A percentile compares a stretch with the other conserved stretches of the same genome.
Conservation (phyloP, 805 yeast species). For the Ogataea methylovora region DNA sequence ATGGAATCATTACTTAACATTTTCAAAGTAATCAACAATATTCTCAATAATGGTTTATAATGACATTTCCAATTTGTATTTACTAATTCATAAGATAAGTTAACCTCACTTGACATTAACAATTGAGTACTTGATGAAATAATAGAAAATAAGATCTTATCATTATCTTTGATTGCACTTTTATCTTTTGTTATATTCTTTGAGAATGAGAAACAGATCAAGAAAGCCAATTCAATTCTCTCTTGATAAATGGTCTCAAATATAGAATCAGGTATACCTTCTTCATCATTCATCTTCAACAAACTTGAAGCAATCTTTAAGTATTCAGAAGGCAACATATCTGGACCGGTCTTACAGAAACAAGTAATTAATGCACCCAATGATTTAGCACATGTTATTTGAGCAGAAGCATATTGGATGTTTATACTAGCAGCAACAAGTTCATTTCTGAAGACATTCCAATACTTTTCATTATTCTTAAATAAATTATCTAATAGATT, state of each 20-base stretch:
- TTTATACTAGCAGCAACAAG: slow-evolving; percentile 55
- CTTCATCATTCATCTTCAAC: slow-evolving; percentile 42
- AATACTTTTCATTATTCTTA: slow-evolving; percentile 27
- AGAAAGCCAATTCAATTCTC: slow-evolving; percentile 61
- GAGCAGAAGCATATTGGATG: slow-evolving; percentile 57
- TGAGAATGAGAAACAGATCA: slow-evolving; percentile 36
- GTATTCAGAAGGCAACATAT: slow-evolving; percentile 17
- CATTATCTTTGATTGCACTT: slow-evolving; percentile 21
- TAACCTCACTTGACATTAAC: slow-evolving; percentile 41
- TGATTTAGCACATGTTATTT: slow-evolving; percentile 61
- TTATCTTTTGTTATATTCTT: slow-evolving; percentile 8
- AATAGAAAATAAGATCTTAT: slow-evolving; percentile 32
- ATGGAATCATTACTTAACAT: slow-evolving; percentile 33
- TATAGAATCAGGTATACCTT: slow-evolving; percentile 41
- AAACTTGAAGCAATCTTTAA: slow-evolving; percentile 37
- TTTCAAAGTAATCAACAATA: slow-evolving; percentile 40
- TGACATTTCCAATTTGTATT: slow-evolving; percentile 27
- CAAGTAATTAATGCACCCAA: slow-evolving; percentile 75
- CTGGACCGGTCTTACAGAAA: slow-evolving; percentile 37
- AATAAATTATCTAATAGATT: slow-evolving; percentile 57
- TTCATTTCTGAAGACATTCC: slow-evolving; percentile 43
- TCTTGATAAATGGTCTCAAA: slow-evolving; percentile 48
- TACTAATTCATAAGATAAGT: slow-evolving; percentile 36
- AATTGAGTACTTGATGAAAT: slow-evolving; percentile 36
- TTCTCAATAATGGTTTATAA: slow-evolving; percentile 57